Evolutionary conservation across 164 flowering plant genomes (phyloP).

Genomic region (Pachysandra terminalis): DNA sequence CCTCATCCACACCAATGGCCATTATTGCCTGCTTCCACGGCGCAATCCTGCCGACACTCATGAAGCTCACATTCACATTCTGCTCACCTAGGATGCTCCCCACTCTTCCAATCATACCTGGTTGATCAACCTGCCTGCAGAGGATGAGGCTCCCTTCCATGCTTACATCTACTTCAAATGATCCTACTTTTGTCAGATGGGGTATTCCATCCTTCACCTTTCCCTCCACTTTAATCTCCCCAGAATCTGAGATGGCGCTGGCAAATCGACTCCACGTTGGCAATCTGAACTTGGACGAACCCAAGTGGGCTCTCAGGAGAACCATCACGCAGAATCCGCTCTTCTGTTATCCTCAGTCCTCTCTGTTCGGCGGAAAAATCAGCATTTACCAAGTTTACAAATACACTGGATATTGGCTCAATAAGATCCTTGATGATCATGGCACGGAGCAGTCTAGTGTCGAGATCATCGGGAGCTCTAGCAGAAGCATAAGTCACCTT

Average conservation of each 20-base stretch:
- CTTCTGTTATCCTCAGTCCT: conserved; percentile 73
- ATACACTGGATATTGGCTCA: conserved; percentile 84
- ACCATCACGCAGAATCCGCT: conserved; percentile 58
- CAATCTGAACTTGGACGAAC: too few relatives aligned
- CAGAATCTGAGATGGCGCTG: conserved; percentile 80
- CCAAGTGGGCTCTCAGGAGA: too few relatives aligned
- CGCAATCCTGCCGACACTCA: too few relatives aligned
- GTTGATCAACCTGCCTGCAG: conserved; percentile 89
- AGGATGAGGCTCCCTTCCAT: conserved; percentile 86
- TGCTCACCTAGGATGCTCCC: conserved; percentile 70
- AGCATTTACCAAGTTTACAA: conserved; percentile 84
- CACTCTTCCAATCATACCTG: conserved; percentile 72
- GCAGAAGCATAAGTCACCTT: conserved; percentile 74
- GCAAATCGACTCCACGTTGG: conserved; percentile 74
- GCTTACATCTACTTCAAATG: conserved; percentile 85
- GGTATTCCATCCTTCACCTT: conserved; percentile 79
- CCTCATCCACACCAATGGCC: too few relatives aligned
- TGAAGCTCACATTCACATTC: too few relatives aligned
- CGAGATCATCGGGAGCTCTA: conserved; percentile 86
- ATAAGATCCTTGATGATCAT: conserved; percentile 89
- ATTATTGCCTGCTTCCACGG: conserved; percentile 79
- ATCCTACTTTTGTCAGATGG: conserved; percentile 79
- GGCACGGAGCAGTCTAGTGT: conserved; percentile 90
- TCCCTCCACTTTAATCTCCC: conserved; percentile 85
- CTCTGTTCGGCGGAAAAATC: conserved; percentile 88